Evolutionary conservation across 129 eudicot genomes (phyloP).

Genomic region (Saposhnikovia divaricata): DNA sequence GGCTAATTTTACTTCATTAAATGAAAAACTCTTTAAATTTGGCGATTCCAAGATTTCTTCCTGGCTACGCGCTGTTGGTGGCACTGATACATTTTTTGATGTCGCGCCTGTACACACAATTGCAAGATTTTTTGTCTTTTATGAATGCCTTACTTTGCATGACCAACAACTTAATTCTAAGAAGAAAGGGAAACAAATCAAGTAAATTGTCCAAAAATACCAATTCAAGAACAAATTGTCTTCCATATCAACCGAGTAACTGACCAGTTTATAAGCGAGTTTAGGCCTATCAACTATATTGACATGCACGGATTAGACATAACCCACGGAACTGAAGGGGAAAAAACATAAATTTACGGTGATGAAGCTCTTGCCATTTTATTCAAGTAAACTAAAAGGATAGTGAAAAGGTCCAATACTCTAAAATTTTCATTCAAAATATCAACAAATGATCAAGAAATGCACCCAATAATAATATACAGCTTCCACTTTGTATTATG

Average conservation of each 20-base stretch:
- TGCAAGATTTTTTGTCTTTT: not conserved
- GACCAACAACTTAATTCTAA: not conserved
- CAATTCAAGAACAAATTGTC: not conserved
- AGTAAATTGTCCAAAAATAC: too few relatives aligned
- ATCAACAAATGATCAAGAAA: not conserved
- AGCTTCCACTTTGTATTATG: not conserved
- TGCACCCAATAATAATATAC: not conserved
- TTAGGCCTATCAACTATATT: too few relatives aligned
- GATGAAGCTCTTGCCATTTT: too few relatives aligned
- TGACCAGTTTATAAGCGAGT: too few relatives aligned
- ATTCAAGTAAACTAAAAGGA: too few relatives aligned
- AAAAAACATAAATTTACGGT: too few relatives aligned
- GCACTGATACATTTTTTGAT: slow-evolving; percentile 25
- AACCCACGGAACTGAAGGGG: too few relatives aligned
- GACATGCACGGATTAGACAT: too few relatives aligned
- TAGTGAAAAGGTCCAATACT: too few relatives aligned
- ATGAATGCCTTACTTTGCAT: not conserved
- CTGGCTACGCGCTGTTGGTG: slow-evolving; percentile 43
- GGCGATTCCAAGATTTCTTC: slow-evolving; percentile 53
- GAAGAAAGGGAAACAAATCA: not conserved
- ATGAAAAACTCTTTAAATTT: slow-evolving; percentile 44
- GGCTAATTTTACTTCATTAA: slow-evolving; percentile 42
- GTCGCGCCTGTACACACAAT: slow-evolving; percentile 18
- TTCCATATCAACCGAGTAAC: too few relatives aligned
- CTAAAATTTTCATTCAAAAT: too few relatives aligned